Evolutionary conservation across 148 eudicot genomes (phyloP).

Genomic region (Oxyria digyna): DNA sequence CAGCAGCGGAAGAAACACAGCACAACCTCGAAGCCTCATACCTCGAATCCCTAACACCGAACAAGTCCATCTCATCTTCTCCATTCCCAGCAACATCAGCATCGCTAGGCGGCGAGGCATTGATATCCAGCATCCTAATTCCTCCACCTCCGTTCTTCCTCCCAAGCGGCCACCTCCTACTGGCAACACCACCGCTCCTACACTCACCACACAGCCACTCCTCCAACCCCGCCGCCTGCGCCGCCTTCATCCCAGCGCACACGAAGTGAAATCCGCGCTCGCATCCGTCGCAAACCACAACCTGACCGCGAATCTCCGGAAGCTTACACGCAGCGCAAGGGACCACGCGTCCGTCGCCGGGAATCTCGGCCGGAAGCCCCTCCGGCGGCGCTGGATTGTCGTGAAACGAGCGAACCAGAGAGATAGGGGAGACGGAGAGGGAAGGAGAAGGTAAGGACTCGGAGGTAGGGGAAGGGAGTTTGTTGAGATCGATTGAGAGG

Average conservation of each 20-base stretch:
- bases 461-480: conserved; percentile 30
- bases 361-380: conserved; percentile 30
- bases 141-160: conserved; percentile 14
- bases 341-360: conserved; percentile 12
- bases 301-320: conserved; percentile 10
- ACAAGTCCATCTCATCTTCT: not conserved
- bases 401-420: conserved; percentile 34
- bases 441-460: conserved; percentile 25
- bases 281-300: conserved; percentile 42
- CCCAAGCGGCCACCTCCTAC: conserved; percentile 36
- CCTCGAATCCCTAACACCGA: conserved; percentile 12
- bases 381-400: conserved; percentile 18
- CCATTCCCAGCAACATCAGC: conserved; percentile 15
- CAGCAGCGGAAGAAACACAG: conserved; percentile 6
- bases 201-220: conserved; percentile 43
- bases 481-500: conserved; percentile 41
- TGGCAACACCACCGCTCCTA: conserved; percentile 13
- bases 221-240: conserved; percentile 14
- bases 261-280: conserved; percentile 43
- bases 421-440: conserved; percentile 23
- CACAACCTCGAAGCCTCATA: conserved; percentile 14
- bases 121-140: conserved; percentile 21
- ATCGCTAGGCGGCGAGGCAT: conserved; percentile 33
- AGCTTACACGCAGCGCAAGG: conserved; percentile 14
- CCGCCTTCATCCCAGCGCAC: conserved; percentile 18